Percentiles rank a stretch among this genome's conserved stretches.
These are phyloP conservation scores for Leishmania tarentolae DNA, from an alignment of 208 protist species.

Conservation along the genomic window DNA sequence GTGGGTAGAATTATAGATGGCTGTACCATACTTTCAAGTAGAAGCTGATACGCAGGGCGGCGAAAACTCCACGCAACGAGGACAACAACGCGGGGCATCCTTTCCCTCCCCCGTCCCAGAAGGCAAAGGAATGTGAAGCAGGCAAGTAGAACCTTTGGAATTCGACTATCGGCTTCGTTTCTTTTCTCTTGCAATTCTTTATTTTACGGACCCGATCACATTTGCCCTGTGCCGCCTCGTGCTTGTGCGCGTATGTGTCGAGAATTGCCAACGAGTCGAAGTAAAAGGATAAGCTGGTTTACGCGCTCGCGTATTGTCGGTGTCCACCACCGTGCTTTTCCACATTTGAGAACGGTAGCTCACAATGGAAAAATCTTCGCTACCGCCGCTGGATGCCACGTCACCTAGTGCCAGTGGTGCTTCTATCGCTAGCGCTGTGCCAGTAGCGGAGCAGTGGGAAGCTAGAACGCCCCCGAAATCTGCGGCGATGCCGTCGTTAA, in stretches of 20 bases:
- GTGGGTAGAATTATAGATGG: neutral
- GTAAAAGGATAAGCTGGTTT: neutral
- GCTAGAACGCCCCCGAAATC: neutral
- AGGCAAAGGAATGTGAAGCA: neutral
- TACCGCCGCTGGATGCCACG: neutral
- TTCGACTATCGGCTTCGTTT: neutral
- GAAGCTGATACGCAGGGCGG: neutral
- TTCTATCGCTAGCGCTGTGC: neutral
- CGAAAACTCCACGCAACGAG: neutral
- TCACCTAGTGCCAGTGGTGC: neutral
- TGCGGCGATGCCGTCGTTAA: neutral
- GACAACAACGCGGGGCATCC: neutral
- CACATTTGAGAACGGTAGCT: neutral
- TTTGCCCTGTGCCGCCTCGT: neutral
- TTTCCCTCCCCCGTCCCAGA: neutral
- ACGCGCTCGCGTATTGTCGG: neutral
- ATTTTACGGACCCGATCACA: neutral
- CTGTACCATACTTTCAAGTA: neutral
- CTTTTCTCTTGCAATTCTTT: neutral
- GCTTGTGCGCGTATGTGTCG: neutral
- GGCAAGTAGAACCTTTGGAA: neutral
- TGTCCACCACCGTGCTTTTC: neutral
- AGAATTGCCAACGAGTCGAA: neutral
- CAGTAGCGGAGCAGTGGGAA: neutral
- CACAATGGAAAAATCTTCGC: neutral